These are phyloP conservation scores for Kluyveromyces starmeri DNA, from an alignment of 805 yeast species.

Conservation along the genomic window DNA sequence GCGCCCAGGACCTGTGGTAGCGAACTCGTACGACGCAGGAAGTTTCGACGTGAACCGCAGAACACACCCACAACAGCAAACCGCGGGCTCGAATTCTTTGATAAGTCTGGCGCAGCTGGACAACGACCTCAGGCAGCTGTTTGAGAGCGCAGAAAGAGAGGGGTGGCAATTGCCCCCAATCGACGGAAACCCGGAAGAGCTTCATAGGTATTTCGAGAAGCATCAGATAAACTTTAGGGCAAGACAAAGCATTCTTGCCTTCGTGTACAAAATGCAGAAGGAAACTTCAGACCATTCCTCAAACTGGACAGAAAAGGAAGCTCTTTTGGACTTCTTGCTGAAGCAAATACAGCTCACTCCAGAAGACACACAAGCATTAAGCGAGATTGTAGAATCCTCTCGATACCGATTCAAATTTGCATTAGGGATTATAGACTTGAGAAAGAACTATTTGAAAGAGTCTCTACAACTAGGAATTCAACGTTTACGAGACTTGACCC, in stretches of 20 bases:
- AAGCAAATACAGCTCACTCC: conserved; percentile 1
- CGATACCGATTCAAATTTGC: conserved; percentile 4
- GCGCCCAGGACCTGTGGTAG: too few relatives aligned
- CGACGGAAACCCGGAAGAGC: conserved; percentile 1
- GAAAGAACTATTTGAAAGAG: conserved; percentile 2
- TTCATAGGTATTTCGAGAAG: conserved; percentile 3
- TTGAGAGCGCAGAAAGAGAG: conserved; percentile 1
- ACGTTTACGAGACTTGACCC: conserved; percentile 1
- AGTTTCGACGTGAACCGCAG: too few relatives aligned
- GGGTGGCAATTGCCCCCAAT: conserved; percentile 4
- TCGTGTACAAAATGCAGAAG: conserved; percentile 2
- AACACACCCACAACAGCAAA: too few relatives aligned
- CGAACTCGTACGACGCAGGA: too few relatives aligned
- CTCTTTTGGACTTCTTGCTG: conserved; percentile 1
- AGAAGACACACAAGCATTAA: background rate
- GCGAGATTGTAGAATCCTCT: conserved; percentile 1
- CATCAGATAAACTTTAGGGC: conserved; percentile 3
- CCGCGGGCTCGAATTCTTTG: too few relatives aligned
- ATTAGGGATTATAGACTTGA: conserved; percentile 2
- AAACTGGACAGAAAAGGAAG: background rate
- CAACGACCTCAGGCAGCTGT: conserved; percentile 3
- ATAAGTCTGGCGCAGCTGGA: conserved; percentile 2
- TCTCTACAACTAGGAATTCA: conserved; percentile 3
- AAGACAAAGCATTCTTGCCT: conserved; percentile 1
- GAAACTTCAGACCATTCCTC: background rate